Evolutionary conservation across 2,329 filamentous ascomycete genomes (phyloP).

Genomic region (Emmonsia crescens): DNA sequence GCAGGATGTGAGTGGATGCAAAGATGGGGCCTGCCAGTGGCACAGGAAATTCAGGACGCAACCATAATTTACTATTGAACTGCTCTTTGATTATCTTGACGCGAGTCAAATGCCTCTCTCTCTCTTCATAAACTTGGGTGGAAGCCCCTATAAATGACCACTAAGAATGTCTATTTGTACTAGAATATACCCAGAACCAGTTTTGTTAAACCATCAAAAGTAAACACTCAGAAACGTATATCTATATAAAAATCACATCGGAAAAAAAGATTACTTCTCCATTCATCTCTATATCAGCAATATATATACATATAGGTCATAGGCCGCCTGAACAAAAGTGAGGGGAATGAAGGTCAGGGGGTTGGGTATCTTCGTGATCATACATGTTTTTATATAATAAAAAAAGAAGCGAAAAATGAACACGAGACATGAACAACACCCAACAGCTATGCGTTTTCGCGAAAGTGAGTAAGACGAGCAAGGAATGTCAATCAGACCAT

Average conservation of each 20-base stretch:
- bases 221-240: no score
- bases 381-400: neutral
- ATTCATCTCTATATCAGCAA: neutral
- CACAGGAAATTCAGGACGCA: conserved; percentile 10
- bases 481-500: no score
- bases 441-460: neutral
- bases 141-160: neutral
- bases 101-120: neutral
- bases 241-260: no score
- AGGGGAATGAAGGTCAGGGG: neutral
- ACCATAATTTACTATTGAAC: neutral
- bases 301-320: neutral
- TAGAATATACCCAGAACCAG: no score
- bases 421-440: neutral
- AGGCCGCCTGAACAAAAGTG: neutral
- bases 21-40: conserved; percentile 12
- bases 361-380: neutral
- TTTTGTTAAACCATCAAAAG: no score
- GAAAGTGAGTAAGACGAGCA: neutral
- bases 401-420: no score
- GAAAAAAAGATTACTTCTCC: neutral
- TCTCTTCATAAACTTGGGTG: neutral
- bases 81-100: neutral
- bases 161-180: neutral
- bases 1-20: conserved; percentile 15